Conservation (phyloP, 2,329 filamentous ascomycete species). For the Zymoseptoria tritici region DNA sequence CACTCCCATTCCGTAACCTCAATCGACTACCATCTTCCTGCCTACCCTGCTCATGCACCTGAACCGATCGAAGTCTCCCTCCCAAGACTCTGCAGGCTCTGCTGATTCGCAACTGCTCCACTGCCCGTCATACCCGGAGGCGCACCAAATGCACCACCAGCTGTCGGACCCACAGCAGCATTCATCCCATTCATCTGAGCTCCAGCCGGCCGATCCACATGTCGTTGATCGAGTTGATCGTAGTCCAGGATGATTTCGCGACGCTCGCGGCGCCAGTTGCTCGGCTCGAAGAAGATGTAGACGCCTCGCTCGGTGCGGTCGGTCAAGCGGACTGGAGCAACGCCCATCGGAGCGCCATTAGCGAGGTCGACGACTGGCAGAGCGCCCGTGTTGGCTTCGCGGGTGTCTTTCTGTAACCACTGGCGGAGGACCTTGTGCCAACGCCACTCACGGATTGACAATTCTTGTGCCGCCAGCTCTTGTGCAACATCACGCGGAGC, state of each 20-base stretch:
- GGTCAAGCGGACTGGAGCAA: conserved; percentile 37
- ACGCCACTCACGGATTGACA: conserved; percentile 47
- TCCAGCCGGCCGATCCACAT: conserved; percentile 13
- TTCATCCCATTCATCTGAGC: not conserved
- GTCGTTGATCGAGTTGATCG: conserved; percentile 42
- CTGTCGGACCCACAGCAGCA: not conserved
- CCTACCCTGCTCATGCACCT: not conserved
- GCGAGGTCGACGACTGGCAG: conserved; percentile 24
- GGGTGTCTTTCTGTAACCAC: conserved; percentile 50
- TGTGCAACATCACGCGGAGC: conserved; percentile 59
- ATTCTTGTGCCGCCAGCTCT: conserved; percentile 56
- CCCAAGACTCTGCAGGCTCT: not conserved
- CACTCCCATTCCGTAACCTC: not conserved
- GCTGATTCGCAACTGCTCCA: not conserved
- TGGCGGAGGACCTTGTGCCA: conserved; percentile 48
- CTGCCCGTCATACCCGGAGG: not conserved
- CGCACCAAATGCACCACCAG: not conserved
- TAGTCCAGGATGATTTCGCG: conserved; percentile 48
- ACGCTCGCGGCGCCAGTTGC: conserved; percentile 46
- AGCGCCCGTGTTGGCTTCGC: conserved; percentile 27
- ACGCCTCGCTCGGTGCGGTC: conserved; percentile 44
- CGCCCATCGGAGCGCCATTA: conserved; percentile 18
- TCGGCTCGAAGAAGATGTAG: conserved; percentile 50
- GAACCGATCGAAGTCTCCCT: not conserved
- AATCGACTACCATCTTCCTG: not conserved